Evolutionary conservation across 805 yeast genomes (phyloP), one percentile per base, ranked within the genome.

Genomic region (Metschnikowia chrysomelidarum): DNA sequence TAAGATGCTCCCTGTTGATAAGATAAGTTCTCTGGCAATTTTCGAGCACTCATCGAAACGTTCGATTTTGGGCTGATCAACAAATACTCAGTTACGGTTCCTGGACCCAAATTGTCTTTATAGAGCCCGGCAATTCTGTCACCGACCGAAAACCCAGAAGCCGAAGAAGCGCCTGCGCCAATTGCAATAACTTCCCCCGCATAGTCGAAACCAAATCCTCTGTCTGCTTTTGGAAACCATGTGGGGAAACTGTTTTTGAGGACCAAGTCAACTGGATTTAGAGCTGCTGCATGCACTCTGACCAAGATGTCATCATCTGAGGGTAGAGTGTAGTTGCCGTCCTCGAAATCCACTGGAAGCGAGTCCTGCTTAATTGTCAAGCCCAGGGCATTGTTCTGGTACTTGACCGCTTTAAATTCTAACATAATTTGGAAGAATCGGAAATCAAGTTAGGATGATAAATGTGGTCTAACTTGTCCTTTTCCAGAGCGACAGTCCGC

Each of bases 1-100:
- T 75, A 72, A 1, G 86, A 73, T 2, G 84, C 82, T 30, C 89
- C 87, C 47, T 78, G 74, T 23, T 62, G 73, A 36, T 65, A 56
- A 2, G 73, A 47, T 29, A 83, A 41, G 17, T 61, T 64, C 4
- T 56, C 54, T 2, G 68, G 65, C 11, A 87, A 82, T 23, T 32
- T 32, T 30, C 71, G 70, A 30, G 61, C 62, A 14, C 69, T 48
- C 16, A 77, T 51, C 1, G 69, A 56, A 1, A 36, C 21, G 4
- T 52, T 41, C 5, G 46, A 49, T 3, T 32, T 36, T 5, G 62
- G 60, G 34, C 74, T 65, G 14, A 74, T 24, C 12, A 67, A 43
- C 19, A 74, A 34, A 48, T 75, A 78, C 44, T 76, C 73, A 3
- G 66, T 40, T 12, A 69, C 45, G 2, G 81, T 44, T 19, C 80